These are phyloP conservation scores for Ophiorrhiza pumila DNA, from an alignment of 257 asterid genomes.

Conservation along the genomic window DNA sequence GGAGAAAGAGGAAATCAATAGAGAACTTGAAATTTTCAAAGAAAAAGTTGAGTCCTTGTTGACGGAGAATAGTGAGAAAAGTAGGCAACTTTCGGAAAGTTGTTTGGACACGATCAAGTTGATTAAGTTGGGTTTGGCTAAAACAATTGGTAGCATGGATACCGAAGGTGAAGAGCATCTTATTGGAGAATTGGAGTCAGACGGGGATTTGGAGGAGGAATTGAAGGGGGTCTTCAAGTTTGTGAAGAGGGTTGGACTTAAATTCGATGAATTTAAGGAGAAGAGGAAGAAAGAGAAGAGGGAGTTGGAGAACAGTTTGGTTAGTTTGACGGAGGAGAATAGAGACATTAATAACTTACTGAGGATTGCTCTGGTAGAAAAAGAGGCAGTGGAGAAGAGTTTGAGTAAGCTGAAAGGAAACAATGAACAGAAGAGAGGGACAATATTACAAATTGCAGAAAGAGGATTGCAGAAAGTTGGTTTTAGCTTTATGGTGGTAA, in stretches of 20 bases:
- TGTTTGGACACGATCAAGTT: constrained; percentile 13
- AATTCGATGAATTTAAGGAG: constrained; percentile 21
- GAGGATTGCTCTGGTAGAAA: constrained; percentile 31
- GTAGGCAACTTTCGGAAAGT: background rate
- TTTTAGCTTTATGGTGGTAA: constrained; percentile 25
- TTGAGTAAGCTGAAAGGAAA: constrained; percentile 27
- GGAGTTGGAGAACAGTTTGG: constrained; percentile 26
- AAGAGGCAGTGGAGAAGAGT: constrained; percentile 27
- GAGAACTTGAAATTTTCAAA: constrained; percentile 11
- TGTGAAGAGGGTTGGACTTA: constrained; percentile 11
- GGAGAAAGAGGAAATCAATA: constrained; percentile 15
- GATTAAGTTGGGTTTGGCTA: constrained; percentile 14
- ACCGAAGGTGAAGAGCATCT: background rate
- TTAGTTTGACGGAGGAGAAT: constrained; percentile 28
- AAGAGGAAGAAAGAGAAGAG: constrained; percentile 21
- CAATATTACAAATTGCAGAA: constrained; percentile 36
- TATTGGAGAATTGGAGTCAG: background rate
- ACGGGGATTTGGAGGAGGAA: constrained; percentile 6
- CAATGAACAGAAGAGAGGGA: constrained; percentile 25
- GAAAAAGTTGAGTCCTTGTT: constrained; percentile 18
- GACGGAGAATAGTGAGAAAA: constrained; percentile 18
- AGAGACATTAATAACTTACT: constrained; percentile 23
- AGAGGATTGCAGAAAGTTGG: constrained; percentile 38
- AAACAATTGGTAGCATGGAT: constrained; percentile 15
- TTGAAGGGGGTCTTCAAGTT: constrained; percentile 16